Evolutionary conservation across 768 basidiomycete species (phyloP), one percentile per base, ranked within the genome.

Genomic region (Lenzites betulinus): DNA sequence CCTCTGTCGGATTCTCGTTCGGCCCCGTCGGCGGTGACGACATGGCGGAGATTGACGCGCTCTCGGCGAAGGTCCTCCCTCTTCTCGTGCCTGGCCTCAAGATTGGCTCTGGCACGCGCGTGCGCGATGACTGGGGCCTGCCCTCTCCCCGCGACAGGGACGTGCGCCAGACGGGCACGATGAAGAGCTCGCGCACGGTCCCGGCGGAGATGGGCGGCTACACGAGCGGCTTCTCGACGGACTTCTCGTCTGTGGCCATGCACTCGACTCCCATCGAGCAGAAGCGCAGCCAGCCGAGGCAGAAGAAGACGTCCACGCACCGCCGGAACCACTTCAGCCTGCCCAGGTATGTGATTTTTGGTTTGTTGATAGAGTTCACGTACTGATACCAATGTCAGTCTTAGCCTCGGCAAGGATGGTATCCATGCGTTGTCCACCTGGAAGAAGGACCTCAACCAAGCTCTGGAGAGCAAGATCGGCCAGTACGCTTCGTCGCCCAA

Each of bases 11-110:
- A 23, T 86, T 84, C 67, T 85, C 84, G 3, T 86, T 89, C 60
- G 79, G 81, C 18, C 75, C 81, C 11, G 78, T 84, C 30, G 81
- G 81, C 51, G 78, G 81, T 62, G 70, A 71, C 30, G 69, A 76
- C 59, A 75, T 85, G 64, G 83, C 83, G 62, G 86, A 88, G 74
- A 88, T 90, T 55, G 88, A 90, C 60, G 85, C 83, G 16, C 77
- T 90, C 53, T 87, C 87, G 8, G 88, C 88, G 16, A 84, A 84
- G 28, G 78, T 90, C 22, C 77, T 90, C 2, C 88, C 88, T 13
- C 73, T 88, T 28, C 81, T 89, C 33, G 80, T 89, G 47, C 87
- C 87, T 11, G 88, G 87, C 4, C 75, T 89, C 35, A 86, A 76
- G 51, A 75, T 88, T 53, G 83, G 86, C 35, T 68, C 76, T 11